Conservation (phyloP, 2,329 filamentous ascomycete species). For the Juglanconis oblonga region DNA sequence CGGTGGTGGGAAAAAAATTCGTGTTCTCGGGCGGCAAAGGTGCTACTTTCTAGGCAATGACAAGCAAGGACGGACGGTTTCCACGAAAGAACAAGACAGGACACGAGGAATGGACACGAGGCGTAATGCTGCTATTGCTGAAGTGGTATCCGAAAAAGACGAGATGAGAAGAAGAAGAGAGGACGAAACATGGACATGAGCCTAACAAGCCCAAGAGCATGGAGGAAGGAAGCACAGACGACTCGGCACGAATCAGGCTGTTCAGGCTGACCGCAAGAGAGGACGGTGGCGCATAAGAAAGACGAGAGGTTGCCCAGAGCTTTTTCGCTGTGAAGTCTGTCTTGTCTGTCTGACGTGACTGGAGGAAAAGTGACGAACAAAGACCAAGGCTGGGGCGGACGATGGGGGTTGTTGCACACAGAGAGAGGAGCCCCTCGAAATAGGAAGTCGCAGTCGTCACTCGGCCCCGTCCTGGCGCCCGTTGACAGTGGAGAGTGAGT, state of each 20-base stretch:
- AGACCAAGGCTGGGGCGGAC: not conserved
- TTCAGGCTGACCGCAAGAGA: not conserved
- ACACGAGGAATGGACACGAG: not conserved
- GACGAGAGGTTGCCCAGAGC: not conserved
- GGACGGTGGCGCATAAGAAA: no score
- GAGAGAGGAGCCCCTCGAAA: slow-evolving; percentile 1
- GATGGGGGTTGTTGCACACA: not conserved
- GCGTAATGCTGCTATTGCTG: slow-evolving; percentile 1
- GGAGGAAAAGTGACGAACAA: not conserved
- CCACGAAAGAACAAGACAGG: not conserved
- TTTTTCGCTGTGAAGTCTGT: not conserved
- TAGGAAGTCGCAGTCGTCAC: not conserved
- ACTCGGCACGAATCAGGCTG: not conserved
- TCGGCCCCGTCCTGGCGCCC: not conserved
- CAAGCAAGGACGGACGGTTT: slow-evolving; percentile 7
- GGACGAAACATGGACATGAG: not conserved
- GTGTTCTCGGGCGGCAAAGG: not conserved
- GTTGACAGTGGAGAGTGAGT: slow-evolving; percentile 1
- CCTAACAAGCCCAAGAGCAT: not conserved
- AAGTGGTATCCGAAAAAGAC: slow-evolving; percentile 2
- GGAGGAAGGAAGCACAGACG: slow-evolving; percentile 4
- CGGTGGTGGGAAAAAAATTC: not conserved
- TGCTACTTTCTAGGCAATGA: slow-evolving; percentile 16
- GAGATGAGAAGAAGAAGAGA: slow-evolving; percentile 5
- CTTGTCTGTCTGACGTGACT: not conserved